A percentile compares a stretch with the other conserved stretches of the same genome.
Conservation (phyloP, 768 basidiomycete species). For the Lentinula sp. region DNA sequence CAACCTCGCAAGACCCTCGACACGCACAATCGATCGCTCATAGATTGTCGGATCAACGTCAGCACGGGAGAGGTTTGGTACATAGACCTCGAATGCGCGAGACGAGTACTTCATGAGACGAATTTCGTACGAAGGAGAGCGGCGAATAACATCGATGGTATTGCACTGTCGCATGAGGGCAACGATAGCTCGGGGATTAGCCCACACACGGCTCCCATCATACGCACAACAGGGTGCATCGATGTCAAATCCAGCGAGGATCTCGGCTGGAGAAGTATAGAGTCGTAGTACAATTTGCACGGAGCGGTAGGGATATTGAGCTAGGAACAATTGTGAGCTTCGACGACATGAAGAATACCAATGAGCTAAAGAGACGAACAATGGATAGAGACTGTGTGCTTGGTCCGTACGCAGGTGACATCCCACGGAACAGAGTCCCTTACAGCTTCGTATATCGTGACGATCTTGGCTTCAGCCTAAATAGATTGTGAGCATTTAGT, state of each 20-base stretch:
- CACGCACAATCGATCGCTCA: conserved; percentile 49
- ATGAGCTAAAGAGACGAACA: conserved; percentile 27
- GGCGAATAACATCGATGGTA: conserved; percentile 54
- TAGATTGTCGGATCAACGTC: conserved; percentile 60
- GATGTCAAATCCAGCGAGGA: conserved; percentile 63
- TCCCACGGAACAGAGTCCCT: conserved; percentile 65
- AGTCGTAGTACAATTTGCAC: conserved; percentile 63
- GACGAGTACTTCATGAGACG: conserved; percentile 52
- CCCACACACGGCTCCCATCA: conserved; percentile 48
- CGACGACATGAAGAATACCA: neutral
- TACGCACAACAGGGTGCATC: conserved; percentile 58
- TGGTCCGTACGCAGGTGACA: conserved; percentile 59
- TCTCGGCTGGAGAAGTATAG: conserved; percentile 57
- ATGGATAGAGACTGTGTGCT: conserved; percentile 61
- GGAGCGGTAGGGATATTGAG: conserved; percentile 62
- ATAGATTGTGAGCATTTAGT: neutral
- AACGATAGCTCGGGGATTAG: conserved; percentile 51
- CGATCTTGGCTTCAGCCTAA: conserved; percentile 55
- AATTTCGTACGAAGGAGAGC: conserved; percentile 61
- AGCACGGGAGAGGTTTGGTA: conserved; percentile 41
- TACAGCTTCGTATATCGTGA: conserved; percentile 54
- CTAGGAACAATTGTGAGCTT: conserved; percentile 18
- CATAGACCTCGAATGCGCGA: conserved; percentile 51
- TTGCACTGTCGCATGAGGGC: conserved; percentile 66
- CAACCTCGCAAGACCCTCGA: conserved; percentile 56